Conservation (phyloP, 2,329 filamentous ascomycete species). For the Fusarium equiseti region DNA sequence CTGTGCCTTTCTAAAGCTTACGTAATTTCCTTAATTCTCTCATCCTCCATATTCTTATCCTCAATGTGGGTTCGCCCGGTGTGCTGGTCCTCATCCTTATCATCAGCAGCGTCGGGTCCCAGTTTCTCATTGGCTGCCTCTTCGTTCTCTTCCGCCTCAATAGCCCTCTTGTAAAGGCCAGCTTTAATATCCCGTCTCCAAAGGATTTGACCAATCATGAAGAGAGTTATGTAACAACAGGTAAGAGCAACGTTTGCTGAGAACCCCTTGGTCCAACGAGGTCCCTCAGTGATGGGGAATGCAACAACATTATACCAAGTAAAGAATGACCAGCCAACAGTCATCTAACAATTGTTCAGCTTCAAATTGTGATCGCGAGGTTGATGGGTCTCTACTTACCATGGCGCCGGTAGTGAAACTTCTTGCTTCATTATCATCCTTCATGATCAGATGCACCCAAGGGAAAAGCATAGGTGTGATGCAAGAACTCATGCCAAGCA, state of each 20-base stretch:
- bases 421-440: constrained; percentile 39
- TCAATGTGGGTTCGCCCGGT: not conserved
- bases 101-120: not conserved
- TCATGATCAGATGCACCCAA: constrained; percentile 43
- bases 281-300: constrained; percentile 38
- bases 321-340: constrained; percentile 45
- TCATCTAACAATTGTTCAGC: constrained; percentile 44
- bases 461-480: constrained; percentile 46
- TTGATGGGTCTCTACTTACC: constrained; percentile 12
- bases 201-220: constrained; percentile 49
- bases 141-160: constrained; percentile 43
- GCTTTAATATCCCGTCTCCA: constrained; percentile 49
- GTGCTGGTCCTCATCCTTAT: not conserved
- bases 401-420: constrained; percentile 45
- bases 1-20: too few species aligned
- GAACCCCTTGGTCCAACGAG: constrained; percentile 43
- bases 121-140: constrained; percentile 40
- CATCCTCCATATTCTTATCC: too few species aligned
- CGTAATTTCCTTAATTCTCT: too few species aligned
- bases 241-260: constrained; percentile 43
- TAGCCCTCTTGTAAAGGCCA: constrained; percentile 36
- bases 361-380: fast-evolving
- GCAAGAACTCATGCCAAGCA: constrained; percentile 40
- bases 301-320: constrained; percentile 42
- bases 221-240: constrained; percentile 48